Evolutionary conservation across 2,329 filamentous ascomycete genomes (phyloP).

Genomic region (Epichloe sp.): DNA sequence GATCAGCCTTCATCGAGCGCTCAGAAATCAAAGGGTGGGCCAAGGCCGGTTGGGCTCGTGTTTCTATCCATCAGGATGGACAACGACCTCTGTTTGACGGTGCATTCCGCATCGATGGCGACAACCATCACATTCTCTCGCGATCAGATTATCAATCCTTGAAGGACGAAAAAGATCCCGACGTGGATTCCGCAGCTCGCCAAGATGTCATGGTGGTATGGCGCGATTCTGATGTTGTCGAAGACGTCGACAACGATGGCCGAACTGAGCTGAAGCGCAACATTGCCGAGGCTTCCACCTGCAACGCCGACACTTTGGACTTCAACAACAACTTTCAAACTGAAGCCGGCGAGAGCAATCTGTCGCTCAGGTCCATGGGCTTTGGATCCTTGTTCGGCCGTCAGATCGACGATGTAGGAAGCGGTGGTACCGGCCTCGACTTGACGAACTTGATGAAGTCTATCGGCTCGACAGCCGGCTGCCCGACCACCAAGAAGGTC

Average conservation of each 20-base stretch:
- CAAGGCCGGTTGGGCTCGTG: conserved; percentile 74
- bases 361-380: conserved; percentile 44
- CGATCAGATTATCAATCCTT: conserved; percentile 61
- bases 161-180: conserved; percentile 58
- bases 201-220: conserved; percentile 82
- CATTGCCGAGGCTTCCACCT: conserved; percentile 35
- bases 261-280: conserved; percentile 54
- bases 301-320: conserved; percentile 58
- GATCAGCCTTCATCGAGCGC: conserved; percentile 57
- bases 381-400: conserved; percentile 58
- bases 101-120: conserved; percentile 65
- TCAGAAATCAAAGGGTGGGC: conserved; percentile 53
- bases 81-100: conserved; percentile 74
- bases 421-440: conserved; percentile 56
- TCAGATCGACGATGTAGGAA: conserved; percentile 58
- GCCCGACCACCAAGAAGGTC: conserved; percentile 79
- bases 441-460: conserved; percentile 56
- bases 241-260: conserved; percentile 14
- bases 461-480: conserved; percentile 75
- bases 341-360: conserved; percentile 36
- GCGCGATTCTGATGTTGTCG: conserved; percentile 72
- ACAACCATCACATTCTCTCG: conserved; percentile 80
- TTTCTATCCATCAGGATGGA: conserved; percentile 68
- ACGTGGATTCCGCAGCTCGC: conserved; percentile 35
- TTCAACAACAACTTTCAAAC: conserved; percentile 73